Conservation (phyloP, 768 basidiomycete genomes). For the Flagelloscypha sp. region DNA sequence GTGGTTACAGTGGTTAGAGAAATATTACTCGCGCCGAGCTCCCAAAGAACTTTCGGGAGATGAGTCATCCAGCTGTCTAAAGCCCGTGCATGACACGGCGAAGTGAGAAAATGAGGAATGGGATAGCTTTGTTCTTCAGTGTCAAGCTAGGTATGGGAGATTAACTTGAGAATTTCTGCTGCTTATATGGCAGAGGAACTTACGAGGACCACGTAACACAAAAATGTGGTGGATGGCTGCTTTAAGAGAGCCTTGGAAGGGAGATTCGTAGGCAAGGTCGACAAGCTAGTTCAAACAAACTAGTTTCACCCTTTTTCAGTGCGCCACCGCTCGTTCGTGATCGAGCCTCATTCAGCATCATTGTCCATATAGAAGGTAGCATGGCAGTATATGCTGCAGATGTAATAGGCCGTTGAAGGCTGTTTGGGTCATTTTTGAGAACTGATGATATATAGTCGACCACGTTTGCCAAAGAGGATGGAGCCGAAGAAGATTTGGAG, state of each 20-base stretch:
- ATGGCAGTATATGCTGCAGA: constrained; percentile 54
- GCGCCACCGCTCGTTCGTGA: too few species aligned
- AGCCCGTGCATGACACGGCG: constrained; percentile 19
- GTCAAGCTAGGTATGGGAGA: constrained; percentile 41
- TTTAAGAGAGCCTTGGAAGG: constrained; percentile 60
- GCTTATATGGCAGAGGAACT: constrained; percentile 14
- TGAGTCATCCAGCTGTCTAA: constrained; percentile 64
- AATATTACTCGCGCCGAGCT: constrained; percentile 54
- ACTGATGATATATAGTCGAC: too few species aligned
- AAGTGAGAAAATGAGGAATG: too few species aligned
- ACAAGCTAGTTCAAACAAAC: too few species aligned
- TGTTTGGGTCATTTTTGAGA: too few species aligned
- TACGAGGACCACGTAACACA: constrained; percentile 65
- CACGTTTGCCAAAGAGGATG: too few species aligned
- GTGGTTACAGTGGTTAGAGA: constrained; percentile 50
- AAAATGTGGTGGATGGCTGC: constrained; percentile 62
- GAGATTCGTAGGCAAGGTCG: too few species aligned
- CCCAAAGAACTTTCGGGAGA: constrained; percentile 82
- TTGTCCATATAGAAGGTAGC: constrained; percentile 72
- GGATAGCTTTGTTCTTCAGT: constrained; percentile 41
- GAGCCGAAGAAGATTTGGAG: too few species aligned
- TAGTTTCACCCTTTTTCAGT: too few species aligned
- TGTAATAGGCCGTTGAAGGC: constrained; percentile 45
- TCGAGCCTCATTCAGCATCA: too few species aligned
- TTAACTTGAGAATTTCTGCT: constrained; percentile 1